Evolutionary conservation across 1,284 basidiomycete species (phyloP), one percentile per base, ranked within the genome.

Genomic region (Vanrija sp.): DNA sequence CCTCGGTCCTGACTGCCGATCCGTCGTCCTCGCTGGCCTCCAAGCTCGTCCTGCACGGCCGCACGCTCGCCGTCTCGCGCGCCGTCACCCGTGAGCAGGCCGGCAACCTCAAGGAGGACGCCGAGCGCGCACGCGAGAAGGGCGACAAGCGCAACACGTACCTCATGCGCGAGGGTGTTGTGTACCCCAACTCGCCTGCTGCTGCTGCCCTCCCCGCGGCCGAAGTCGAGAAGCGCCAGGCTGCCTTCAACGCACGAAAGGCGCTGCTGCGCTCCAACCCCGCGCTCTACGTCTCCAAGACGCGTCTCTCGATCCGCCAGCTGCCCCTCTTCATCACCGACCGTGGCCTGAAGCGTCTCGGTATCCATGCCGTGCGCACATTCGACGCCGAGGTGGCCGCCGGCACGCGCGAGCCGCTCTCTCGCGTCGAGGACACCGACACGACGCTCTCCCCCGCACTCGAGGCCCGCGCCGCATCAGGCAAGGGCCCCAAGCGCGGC

Each of bases 121-220:
- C 88, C 7, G 91, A 95, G 68, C 84, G 85, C 65, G 82, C 83
- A 52, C 82, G 92, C 49, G 86, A 93, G 73, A 94, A 94, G 75
- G 86, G 87, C 1, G 96, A 99, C 76, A 96, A 96, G 77, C 84
- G 95, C 19, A 97, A 98, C 73, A 85, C 96, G 65, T 98, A 98
- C 76, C 83, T 99, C 51, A 83, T 99, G 67, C 85, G 91, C 21
- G 96, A 99, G 83, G 96, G 93, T 79, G 93, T 94, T 38, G 89
- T 96, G 63, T 82, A 93, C 65, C 88, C 91, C 1, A 91, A 88
- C 67, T 85, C 86, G 1, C 85, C 90, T 1, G 87, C 87, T 3
- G 88, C 91, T 0, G 82, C 82, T 39, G 79, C 80, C 0, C 79
- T 97, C 3, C 80, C 85, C 7, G 75, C 83, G 1, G 80, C 83